Evolutionary conservation across 495 filamentous ascomycete species (phyloP), one percentile per base, ranked within the genome.

Genomic region (Aspergillus wentii): DNA sequence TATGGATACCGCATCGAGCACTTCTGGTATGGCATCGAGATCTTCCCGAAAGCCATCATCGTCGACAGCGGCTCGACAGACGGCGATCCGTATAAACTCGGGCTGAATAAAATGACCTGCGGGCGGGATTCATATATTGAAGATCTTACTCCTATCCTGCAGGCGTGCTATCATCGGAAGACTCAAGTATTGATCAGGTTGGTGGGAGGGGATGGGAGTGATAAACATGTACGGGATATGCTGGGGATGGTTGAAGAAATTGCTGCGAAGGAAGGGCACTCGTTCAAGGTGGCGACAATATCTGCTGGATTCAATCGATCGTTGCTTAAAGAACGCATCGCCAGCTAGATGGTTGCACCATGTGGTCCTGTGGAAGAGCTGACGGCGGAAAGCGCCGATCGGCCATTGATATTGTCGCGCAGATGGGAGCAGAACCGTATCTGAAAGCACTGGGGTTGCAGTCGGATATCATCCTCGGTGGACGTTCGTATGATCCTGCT

Each of bases 21-120:
- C 28, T 44, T 48, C 18, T 57, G n/a, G n/a, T n/a, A n/a, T n/a
- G n/a, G n/a, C n/a, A n/a, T n/a, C n/a, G n/a, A n/a, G n/a, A n/a
- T 48, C n/a, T 42, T 43, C 2, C 60, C 62, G 1, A 60, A 54
- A 3, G 72, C 70, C 11, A 58, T 76, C 23, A 71, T 76, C 15
- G 41, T 71, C 8, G 72, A 76, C 43, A 60, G 58, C 27, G 71
- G 71, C 2, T 72, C 68, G 2, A 76, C 69, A 0, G 71, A 76
- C 41, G 49, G 55, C 15, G 72, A 71, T 2, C 71, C 72, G 0
- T 53, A 50, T 4, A 67, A 66, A 39, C 59, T 76, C 1, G 72
- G 57, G 5, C 38, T 69, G n/a, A 59, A 58, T 3, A 41, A 35
- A 9, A 59, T 61, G 45, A 64, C 61, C 2, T 39, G 27, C 1